These are phyloP conservation scores for Calonectria pseudoturangicola DNA, from an alignment of 2,329 filamentous ascomycete genomes.

Conservation along the genomic window DNA sequence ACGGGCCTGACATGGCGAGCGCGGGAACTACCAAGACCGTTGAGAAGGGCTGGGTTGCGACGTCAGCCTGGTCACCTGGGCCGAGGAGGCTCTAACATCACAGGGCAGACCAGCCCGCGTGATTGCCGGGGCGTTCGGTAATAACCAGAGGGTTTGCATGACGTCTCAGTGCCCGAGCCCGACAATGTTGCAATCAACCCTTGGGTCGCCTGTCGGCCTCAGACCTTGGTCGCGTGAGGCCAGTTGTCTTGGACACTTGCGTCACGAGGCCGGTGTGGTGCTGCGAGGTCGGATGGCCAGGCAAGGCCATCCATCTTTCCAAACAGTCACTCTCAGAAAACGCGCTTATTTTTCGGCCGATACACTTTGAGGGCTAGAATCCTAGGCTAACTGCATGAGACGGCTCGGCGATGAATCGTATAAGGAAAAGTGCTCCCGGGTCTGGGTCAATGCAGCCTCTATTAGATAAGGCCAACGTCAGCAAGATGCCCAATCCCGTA, in stretches of 20 bases:
- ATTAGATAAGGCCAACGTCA: conserved; percentile 51
- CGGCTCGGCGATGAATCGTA: conserved; percentile 19
- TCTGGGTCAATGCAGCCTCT: conserved; percentile 32
- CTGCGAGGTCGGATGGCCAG: conserved; percentile 23
- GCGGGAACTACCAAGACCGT: conserved; percentile 27
- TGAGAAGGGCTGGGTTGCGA: conserved; percentile 37
- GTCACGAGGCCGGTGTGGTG: conserved; percentile 25
- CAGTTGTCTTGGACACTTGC: conserved; percentile 22
- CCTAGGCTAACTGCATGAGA: conserved; percentile 16
- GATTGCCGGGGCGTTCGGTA: conserved; percentile 30
- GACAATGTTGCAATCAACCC: conserved; percentile 23
- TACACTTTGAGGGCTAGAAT: conserved; percentile 27
- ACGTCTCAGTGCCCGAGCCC: conserved; percentile 31
- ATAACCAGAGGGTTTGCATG: conserved; percentile 31
- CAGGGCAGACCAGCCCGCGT: conserved; percentile 32
- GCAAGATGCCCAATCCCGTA: conserved; percentile 38
- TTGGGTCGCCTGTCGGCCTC: conserved; percentile 13
- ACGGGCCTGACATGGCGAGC: conserved; percentile 25
- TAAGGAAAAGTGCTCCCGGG: conserved; percentile 20
- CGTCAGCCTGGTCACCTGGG: conserved; percentile 33
- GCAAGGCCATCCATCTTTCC: not conserved
- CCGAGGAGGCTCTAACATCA: conserved; percentile 19
- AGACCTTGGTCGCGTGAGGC: conserved; percentile 32
- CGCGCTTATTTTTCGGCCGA: conserved; percentile 33
- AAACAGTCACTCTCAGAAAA: not conserved